A percentile compares a stretch with the other conserved stretches of the same genome.
phyloP scores from a whole-genome alignment of 345 rosid genomes.

The Camelina hispida region DNA sequence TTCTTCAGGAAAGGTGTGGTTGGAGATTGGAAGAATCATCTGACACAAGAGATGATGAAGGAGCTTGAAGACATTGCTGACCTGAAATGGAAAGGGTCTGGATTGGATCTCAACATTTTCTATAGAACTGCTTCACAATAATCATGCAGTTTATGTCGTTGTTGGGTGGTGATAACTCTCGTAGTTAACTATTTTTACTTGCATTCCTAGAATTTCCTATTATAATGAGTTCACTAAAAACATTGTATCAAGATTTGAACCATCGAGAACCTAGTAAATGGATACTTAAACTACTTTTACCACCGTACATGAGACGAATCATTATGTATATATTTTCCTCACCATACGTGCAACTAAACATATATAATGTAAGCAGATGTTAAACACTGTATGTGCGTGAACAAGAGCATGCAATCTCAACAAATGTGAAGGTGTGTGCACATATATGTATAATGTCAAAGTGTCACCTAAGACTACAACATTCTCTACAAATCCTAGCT shows the following conservation, averaged over 20 bases:
- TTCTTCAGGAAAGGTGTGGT: slow-evolving; percentile 52
- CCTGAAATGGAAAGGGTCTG: slow-evolving; percentile 36
- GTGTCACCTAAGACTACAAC: not conserved
- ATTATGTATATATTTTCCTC: no score
- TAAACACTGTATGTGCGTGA: no score
- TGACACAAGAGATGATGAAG: slow-evolving; percentile 47
- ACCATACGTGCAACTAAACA: no score
- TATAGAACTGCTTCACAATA: not conserved
- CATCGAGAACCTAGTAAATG: not conserved
- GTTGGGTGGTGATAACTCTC: slow-evolving; percentile 1
- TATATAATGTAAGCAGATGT: no score
- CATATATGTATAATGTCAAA: not conserved
- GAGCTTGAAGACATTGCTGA: slow-evolving; percentile 41
- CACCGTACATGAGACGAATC: not conserved
- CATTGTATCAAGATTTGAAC: not conserved
- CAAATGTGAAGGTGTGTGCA: no score
- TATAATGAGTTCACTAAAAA: not conserved
- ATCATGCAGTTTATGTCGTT: slow-evolving; percentile 17
- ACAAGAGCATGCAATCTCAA: no score
- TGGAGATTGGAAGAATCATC: slow-evolving; percentile 53
- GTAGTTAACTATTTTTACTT: not conserved
- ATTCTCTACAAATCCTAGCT: not conserved
- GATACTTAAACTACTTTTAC: not conserved
- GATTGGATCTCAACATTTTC: slow-evolving; percentile 43
- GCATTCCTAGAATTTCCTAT: not conserved